A percentile compares a stretch with the other conserved stretches of the same genome.
Evolutionary conservation across 2,329 filamentous ascomycete species (phyloP).

Genomic region (Polytolypa hystricis): DNA sequence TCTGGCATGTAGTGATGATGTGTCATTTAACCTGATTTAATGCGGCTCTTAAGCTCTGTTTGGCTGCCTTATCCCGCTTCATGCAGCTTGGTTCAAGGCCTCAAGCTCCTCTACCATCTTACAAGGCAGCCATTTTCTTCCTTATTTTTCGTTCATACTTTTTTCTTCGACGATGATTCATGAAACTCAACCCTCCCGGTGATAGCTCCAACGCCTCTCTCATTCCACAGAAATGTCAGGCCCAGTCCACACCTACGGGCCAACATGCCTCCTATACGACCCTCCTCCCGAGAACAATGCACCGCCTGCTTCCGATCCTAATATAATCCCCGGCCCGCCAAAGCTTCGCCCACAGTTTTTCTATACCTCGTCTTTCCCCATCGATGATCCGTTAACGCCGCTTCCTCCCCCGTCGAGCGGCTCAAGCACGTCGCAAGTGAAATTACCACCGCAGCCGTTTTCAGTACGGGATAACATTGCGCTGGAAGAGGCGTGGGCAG

Average conservation of each 20-base stretch:
- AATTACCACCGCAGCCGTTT: conserved; percentile 63
- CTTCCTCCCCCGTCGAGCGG: conserved; percentile 43
- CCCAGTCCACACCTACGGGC: conserved; percentile 47
- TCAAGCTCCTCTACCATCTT: neutral
- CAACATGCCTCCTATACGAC: conserved; percentile 43
- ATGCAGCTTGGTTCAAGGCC: neutral
- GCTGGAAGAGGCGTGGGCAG: conserved; percentile 66
- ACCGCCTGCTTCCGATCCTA: conserved; percentile 17
- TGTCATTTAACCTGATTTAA: too few species aligned
- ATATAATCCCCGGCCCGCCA: conserved; percentile 40
- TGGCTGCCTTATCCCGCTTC: too few species aligned
- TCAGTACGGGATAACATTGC: conserved; percentile 66
- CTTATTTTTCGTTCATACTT: too few species aligned
- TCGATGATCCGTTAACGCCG: conserved; percentile 78
- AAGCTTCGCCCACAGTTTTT: conserved; percentile 63
- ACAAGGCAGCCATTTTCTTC: neutral
- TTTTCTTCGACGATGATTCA: too few species aligned
- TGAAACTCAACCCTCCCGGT: too few species aligned
- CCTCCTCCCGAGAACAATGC: conserved; percentile 13
- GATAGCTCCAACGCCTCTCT: too few species aligned
- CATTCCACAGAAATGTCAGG: conserved; percentile 27
- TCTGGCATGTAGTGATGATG: too few species aligned
- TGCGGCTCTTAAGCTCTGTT: too few species aligned
- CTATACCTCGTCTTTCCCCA: conserved; percentile 68
- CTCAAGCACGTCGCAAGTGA: conserved; percentile 39